Evolutionary conservation across 2,329 filamentous ascomycete genomes (phyloP), one percentile per base, ranked within the genome.

Genomic region (Pseudogymnoascus sp.): DNA sequence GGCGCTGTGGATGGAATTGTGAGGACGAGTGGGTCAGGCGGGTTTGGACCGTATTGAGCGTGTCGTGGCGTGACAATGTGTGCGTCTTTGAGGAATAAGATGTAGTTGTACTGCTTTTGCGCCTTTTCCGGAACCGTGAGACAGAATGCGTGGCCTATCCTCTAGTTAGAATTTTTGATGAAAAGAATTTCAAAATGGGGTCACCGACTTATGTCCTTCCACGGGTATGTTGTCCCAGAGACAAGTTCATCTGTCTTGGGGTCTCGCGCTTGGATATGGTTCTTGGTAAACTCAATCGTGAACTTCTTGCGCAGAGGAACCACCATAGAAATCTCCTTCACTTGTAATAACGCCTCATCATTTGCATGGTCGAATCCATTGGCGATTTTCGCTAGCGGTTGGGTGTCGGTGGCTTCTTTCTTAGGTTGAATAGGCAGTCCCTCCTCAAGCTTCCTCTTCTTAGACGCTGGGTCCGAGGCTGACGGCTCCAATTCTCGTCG

Each of bases 231-330:
- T 59, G 84, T 82, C 53, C 80, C 81, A 16, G 79, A 75, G 14
- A 83, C 77, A 0, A 84, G 82, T 23, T 77, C 75, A 1, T 78
- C 79, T 1, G 82, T 81, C 46, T 79, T 80, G 0, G 83, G 76
- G 1, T 77, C 76, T 37, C 82, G 78, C 12, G 84, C 84, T 66
- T 87, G 88, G 36, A 88, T 69, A 66, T 84, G 82, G 65, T 79
- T 78, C 5, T 79, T 75, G 2, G 85, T 88, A 66, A 88, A 82
- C 72, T 83, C 86, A 7, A 89, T 72, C 66, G 85, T 84, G 68
- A 85, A 85, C 73, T 88, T 89, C 75, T 89, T 89, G 66, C 87
- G 79, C 75, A 86, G 84, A 0, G 87, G 87, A 3, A 88, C 79
- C 0, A 84, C 83, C n/a, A 88, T 78, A 0, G 85, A 88, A 18